Conservation (phyloP, 192 early-diverging fungal species). For the Coemansia sp. region DNA sequence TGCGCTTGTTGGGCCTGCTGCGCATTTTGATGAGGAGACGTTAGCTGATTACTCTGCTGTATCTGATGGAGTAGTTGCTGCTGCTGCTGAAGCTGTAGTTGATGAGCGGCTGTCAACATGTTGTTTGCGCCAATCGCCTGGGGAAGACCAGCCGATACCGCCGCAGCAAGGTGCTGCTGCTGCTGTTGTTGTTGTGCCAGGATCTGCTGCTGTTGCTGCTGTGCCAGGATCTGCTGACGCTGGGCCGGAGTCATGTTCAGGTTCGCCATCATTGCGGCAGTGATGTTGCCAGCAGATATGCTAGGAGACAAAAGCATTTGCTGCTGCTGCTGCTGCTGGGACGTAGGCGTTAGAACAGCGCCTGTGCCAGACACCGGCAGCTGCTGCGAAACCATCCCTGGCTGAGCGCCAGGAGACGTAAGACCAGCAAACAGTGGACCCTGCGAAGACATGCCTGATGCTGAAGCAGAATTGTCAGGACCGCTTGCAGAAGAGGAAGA, state of each 20-base stretch:
- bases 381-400: not conserved
- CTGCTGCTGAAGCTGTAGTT: slow-evolving; percentile 10
- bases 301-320: slow-evolving; percentile 9
- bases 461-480: too few relatives aligned
- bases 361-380: not conserved
- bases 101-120: slow-evolving; percentile 4
- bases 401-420: not conserved
- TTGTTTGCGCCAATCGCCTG: not conserved
- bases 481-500: too few relatives aligned
- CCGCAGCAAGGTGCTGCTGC: slow-evolving; percentile 8
- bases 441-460: too few relatives aligned
- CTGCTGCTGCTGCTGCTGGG: slow-evolving; percentile 5
- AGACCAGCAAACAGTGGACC: too few relatives aligned
- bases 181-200: slow-evolving; percentile 13
- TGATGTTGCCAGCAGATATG: slow-evolving; percentile 1
- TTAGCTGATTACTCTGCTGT: slow-evolving; percentile 1
- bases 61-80: slow-evolving; percentile 14
- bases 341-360: not conserved
- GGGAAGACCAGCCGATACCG: not conserved
- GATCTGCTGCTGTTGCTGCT: slow-evolving; percentile 25
- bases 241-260: slow-evolving; percentile 26
- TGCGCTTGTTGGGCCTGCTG: slow-evolving; percentile 2
- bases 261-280: slow-evolving; percentile 26
- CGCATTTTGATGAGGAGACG: slow-evolving; percentile 1
- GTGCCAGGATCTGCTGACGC: slow-evolving; percentile 16